Base-by-base conservation (phyloP, 2,329 filamentous ascomycete genomes). In the Fusarium caatingaense region DNA sequence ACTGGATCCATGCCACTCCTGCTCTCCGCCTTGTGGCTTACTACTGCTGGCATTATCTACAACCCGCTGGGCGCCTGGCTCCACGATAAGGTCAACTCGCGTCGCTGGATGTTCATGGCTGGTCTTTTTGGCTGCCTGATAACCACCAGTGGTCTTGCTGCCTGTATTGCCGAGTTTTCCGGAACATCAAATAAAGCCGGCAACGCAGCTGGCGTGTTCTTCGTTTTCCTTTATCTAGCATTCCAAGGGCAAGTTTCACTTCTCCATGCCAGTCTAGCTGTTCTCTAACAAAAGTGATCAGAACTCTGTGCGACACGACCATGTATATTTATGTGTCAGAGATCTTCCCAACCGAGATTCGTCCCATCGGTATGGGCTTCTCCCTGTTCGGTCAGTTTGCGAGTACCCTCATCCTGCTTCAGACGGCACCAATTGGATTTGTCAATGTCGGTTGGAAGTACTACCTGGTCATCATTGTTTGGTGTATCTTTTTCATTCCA, bases 281-380 rank as follows among this genome's bases (percentile, higher is more conserved):
- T 4, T 1, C 5, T 23, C 27, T 8, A 5, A 11, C 8, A 16
- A 2, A 54, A 27, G 11, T 3, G 2, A 3, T 8, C 8, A 58
- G 81, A 76, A 81, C 79, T 4, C 70, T 77, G 28, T 81, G 78
- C 41, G 77, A 81, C 53, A 80, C 80, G 0, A 80, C 80, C 11
- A 80, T 80, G 76, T 81, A 81, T 58, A 67, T 76, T 21, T 81
- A 80, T 54, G 71, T 79, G 1, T 76, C 78, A 2, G 80, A 81
- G 58, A 80, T 80, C 53, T 80, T 80, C 55, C 78, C 83, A 2
- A 85, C 83, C 0, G 82, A 85, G 54, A 83, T 86, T 47, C 80
- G 84, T 1, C 79, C 83, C 3, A 86, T 84, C 37, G 84, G 84
- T 12, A 85, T 86, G 80, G 84, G 82, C 0, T 84, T 85, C 70